phyloP scores from a whole-genome alignment of 208 protist species.

The Borovskyia barvae region DNA sequence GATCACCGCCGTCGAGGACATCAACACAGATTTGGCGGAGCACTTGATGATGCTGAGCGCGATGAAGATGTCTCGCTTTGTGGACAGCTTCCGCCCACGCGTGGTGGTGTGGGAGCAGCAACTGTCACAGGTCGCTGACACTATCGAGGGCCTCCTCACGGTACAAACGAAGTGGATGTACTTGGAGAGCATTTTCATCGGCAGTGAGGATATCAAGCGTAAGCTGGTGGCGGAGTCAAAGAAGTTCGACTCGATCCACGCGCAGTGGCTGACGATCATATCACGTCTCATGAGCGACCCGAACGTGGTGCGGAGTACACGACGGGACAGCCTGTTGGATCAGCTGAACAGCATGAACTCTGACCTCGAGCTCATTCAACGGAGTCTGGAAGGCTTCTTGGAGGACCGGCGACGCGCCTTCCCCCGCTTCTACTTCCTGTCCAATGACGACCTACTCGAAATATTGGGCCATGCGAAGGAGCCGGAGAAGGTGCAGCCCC shows the following conservation, averaged over 20 bases:
- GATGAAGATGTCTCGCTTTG: constrained; percentile 97
- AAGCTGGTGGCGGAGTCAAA: constrained; percentile 96
- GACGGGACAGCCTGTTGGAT: constrained; percentile 90
- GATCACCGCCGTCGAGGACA: constrained; percentile 90
- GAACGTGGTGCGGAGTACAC: constrained; percentile 86
- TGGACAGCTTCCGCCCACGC: constrained; percentile 93
- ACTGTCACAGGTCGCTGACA: constrained; percentile 94
- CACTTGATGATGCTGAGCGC: constrained; percentile 91
- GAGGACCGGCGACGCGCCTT: constrained; percentile 96
- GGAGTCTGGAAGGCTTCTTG: constrained; percentile 96
- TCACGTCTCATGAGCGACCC: constrained; percentile 83
- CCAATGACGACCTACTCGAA: constrained; percentile 97
- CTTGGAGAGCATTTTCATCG: constrained; percentile 97
- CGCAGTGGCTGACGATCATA: constrained; percentile 92
- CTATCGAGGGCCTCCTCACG: constrained; percentile 89
- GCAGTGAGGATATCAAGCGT: constrained; percentile 96
- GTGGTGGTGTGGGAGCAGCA: constrained; percentile 95
- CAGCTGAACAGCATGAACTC: constrained; percentile 93
- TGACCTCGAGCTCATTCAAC: constrained; percentile 96
- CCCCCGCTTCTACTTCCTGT: constrained; percentile 98
- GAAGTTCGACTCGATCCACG: constrained; percentile 95
- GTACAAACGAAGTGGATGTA: constrained; percentile 98
- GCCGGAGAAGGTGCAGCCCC: constrained; percentile 95
- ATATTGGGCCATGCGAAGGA: constrained; percentile 97
- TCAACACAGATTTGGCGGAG: constrained; percentile 93